phyloP scores from a whole-genome alignment of 225 moss, liverwort and hornwort species.

The Climacium dendroides region DNA sequence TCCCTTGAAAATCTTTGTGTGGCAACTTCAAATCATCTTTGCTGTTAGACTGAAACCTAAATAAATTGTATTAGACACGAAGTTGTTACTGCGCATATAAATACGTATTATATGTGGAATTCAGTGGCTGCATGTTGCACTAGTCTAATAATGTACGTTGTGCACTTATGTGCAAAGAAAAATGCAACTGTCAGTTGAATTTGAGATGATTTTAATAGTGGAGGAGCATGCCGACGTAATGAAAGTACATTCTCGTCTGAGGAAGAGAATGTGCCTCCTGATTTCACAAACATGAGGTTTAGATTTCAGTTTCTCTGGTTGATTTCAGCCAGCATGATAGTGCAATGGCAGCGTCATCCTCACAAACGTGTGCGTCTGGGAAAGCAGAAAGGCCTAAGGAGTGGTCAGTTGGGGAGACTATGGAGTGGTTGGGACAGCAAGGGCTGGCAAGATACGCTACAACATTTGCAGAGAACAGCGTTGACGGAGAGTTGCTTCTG shows the following conservation, averaged over 20 bases:
- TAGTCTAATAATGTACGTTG: neutral
- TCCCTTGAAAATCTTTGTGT: neutral
- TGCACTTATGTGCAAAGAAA: neutral
- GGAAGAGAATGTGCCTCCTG: neutral
- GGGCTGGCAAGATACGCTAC: slow-evolving; percentile 54
- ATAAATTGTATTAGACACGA: neutral
- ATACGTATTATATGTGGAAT: too few relatives aligned
- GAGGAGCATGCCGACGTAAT: neutral
- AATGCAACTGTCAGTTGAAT: neutral
- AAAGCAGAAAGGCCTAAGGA: slow-evolving; percentile 40
- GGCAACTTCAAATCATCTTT: neutral
- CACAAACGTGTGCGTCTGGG: neutral
- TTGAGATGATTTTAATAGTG: neutral
- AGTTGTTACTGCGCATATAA: neutral
- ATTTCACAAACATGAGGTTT: neutral
- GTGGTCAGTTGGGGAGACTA: slow-evolving; percentile 63
- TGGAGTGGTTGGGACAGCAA: slow-evolving; percentile 56
- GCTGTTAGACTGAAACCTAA: neutral
- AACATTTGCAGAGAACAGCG: slow-evolving; percentile 47
- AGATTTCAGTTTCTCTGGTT: neutral
- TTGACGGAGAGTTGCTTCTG: slow-evolving; percentile 52
- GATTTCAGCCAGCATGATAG: neutral
- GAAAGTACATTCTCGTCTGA: neutral
- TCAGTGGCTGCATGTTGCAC: neutral
- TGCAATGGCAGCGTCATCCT: neutral